Evolutionary conservation across 2,329 filamentous ascomycete species (phyloP), one percentile per base, ranked within the genome.

Genomic region (Fusarium sp.): DNA sequence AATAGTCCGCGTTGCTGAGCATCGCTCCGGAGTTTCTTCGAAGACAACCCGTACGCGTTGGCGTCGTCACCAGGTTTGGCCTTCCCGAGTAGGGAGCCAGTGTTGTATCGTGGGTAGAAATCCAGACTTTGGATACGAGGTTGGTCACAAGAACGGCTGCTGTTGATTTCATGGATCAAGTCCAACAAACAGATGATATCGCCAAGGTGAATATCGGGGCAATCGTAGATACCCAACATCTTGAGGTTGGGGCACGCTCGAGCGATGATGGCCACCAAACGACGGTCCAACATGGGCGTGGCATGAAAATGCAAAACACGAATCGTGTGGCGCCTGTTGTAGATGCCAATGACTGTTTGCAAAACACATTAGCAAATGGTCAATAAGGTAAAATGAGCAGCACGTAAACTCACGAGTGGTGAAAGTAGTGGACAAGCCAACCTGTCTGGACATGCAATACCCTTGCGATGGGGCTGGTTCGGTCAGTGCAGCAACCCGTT

Each of bases 181-280:
- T 84, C 82, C 2, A 84, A 71, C 0, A 84, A 63, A 13, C 72
- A 76, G 1, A 82, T 60, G 0, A 82, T 63, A 25, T 84, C 83
- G 11, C 81, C 83, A n/a, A 83, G 76, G 31, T 84, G 80, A 6
- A 84, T 71, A 2, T 84, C 66, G 0, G 81, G 82, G 29, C 83
- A 84, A 58, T 82, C 77, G 63, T 84, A 84, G 3, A 84, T 73
- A 3, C 83, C 82, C 16, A 84, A 2, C 76, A 80, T 81, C 5
- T 71, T 76, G 10, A 84, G 70, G 2, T 80, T 63, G 0, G 79
- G 81, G 36, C 80, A 82, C 1, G 76, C 76, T 8, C 81, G 78
- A 1, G 84, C 66, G 16, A 84, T 79, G n/a, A 84, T 70, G 3
- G 83, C 81, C 0, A 84, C 63, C 2, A 83, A 38, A 2, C 82